Evolutionary conservation across 768 basidiomycete species (phyloP).

Genomic region (Boletales sp.): DNA sequence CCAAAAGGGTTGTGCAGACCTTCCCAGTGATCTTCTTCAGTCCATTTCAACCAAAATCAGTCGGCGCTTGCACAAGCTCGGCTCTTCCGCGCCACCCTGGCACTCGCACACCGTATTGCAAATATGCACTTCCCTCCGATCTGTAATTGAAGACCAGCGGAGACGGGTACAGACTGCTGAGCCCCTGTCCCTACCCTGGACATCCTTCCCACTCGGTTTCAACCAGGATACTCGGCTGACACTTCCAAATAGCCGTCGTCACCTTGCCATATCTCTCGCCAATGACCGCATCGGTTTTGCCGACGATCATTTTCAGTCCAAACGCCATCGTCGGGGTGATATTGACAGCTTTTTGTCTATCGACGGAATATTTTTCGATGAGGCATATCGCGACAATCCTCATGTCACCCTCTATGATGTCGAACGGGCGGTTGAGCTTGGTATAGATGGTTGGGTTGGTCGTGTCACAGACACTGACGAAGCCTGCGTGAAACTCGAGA

Average conservation of each 20-base stretch:
- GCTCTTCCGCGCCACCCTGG: constrained; percentile 11
- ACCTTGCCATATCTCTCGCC: constrained; percentile 23
- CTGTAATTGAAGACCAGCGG: constrained; percentile 35
- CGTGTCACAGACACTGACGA: constrained; percentile 1
- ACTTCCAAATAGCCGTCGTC: constrained; percentile 26
- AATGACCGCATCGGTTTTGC: background rate
- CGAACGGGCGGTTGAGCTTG: constrained; percentile 29
- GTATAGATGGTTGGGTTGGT: constrained; percentile 34
- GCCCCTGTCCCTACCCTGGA: constrained; percentile 27
- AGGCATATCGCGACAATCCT: constrained; percentile 12
- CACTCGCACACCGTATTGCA: constrained; percentile 4
- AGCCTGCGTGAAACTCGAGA: constrained; percentile 19
- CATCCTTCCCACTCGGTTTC: constrained; percentile 25
- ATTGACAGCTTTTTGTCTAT: constrained; percentile 17
- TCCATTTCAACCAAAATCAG: constrained; percentile 36
- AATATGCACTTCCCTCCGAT: constrained; percentile 15
- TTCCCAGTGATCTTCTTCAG: constrained; percentile 34
- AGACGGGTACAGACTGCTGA: constrained; percentile 25
- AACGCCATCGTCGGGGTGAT: constrained; percentile 4
- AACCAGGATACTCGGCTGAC: constrained; percentile 32
- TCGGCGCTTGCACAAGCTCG: constrained; percentile 37
- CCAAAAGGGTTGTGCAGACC: background rate
- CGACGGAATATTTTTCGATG: constrained; percentile 7
- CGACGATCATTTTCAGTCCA: background rate
- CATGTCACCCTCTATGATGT: constrained; percentile 33